phyloP scores from a whole-genome alignment of 176 grass and related monocot species.

The Triticum dicoccoides region DNA sequence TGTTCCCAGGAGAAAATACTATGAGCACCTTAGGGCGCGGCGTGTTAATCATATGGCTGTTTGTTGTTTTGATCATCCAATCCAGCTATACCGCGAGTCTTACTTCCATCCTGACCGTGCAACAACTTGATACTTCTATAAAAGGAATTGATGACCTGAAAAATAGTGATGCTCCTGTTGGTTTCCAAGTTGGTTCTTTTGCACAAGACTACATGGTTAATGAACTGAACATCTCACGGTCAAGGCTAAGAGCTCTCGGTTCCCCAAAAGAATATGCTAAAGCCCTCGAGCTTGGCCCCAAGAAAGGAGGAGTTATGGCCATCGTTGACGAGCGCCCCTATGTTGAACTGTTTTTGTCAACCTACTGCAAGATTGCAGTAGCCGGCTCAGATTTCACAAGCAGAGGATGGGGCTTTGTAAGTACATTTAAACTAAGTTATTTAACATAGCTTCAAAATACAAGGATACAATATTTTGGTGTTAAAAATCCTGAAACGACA shows the following conservation, averaged over 20 bases:
- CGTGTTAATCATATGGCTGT: conserved; percentile 91
- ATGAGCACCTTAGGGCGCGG: conserved; percentile 76
- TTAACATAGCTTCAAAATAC: background rate
- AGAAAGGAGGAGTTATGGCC: conserved; percentile 77
- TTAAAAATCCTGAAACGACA: background rate
- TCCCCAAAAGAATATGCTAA: conserved; percentile 64
- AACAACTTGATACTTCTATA: conserved; percentile 80
- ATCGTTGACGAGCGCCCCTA: conserved; percentile 88
- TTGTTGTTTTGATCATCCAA: conserved; percentile 96
- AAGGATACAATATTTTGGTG: background rate
- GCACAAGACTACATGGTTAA: conserved; percentile 86
- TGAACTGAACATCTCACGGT: conserved; percentile 69
- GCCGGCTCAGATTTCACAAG: conserved; percentile 91
- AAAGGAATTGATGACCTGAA: conserved; percentile 75
- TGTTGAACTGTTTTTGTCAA: conserved; percentile 66
- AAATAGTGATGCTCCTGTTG: conserved; percentile 62
- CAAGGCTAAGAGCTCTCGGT: conserved; percentile 65
- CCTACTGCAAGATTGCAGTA: conserved; percentile 69
- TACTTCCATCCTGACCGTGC: conserved; percentile 94
- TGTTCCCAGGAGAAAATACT: conserved; percentile 73
- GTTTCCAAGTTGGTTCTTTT: conserved; percentile 90
- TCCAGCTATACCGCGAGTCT: conserved; percentile 97
- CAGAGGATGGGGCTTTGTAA: conserved; percentile 97
- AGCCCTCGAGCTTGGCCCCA: conserved; percentile 64
- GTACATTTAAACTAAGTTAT: conserved; percentile 28